phyloP scores from a whole-genome alignment of 1,284 basidiomycete genomes.

The Austroboletus novae-zelandiae region DNA sequence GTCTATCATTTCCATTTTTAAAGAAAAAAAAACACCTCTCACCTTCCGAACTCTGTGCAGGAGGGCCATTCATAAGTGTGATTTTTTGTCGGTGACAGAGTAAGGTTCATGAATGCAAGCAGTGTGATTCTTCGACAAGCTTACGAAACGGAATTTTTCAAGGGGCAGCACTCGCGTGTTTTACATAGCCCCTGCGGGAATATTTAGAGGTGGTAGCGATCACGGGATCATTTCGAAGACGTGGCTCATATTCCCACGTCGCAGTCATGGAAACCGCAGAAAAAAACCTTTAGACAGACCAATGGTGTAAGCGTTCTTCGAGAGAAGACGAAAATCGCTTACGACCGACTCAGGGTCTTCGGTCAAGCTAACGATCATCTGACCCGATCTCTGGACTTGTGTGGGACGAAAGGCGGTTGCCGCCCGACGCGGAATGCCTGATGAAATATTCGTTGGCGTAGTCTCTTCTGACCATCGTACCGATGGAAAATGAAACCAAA shows the following conservation, averaged over 20 bases:
- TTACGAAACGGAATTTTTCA: conserved; percentile 17
- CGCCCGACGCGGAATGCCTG: background rate
- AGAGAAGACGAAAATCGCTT: background rate
- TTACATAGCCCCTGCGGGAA: background rate
- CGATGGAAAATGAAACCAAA: background rate
- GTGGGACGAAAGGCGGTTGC: conserved; percentile 3
- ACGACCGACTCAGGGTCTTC: conserved; percentile 6
- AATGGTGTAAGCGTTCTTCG: no score
- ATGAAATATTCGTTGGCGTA: background rate
- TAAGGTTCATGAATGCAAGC: no score
- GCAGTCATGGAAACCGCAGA: conserved; percentile 11
- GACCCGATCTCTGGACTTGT: conserved; percentile 4
- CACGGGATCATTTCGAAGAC: conserved; percentile 12
- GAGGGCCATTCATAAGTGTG: no score
- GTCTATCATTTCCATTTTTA: conserved; percentile 12
- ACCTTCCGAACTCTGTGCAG: background rate
- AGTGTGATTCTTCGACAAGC: background rate
- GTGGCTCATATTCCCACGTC: conserved; percentile 16
- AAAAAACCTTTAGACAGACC: conserved; percentile 4
- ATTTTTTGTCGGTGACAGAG: no score
- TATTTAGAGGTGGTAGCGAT: background rate
- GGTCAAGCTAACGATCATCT: conserved; percentile 5
- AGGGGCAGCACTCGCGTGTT: conserved; percentile 1
- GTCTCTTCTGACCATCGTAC: conserved; percentile 1
- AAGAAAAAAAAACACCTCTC: background rate